Evolutionary conservation across 192 early-diverging fungal genomes (phyloP).

Genomic region (Geranomyces variabilis): DNA sequence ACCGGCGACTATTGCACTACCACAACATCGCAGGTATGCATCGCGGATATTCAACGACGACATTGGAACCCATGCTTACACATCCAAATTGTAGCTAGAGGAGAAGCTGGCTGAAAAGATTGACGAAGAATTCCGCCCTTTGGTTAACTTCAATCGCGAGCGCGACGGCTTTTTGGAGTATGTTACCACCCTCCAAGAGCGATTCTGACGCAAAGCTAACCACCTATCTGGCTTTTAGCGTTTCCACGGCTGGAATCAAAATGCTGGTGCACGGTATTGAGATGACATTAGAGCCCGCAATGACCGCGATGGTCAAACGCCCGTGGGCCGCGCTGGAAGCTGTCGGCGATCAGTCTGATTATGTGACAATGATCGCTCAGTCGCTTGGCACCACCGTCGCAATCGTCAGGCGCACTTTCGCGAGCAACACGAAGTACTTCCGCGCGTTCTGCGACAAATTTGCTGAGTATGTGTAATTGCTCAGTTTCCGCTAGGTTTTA

Average conservation of each 20-base stretch:
- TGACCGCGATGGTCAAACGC: constrained; percentile 73
- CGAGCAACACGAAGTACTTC: constrained; percentile 72
- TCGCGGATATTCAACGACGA: not conserved
- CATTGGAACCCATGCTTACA: constrained; percentile 1
- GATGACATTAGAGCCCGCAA: constrained; percentile 66
- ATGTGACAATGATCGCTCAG: constrained; percentile 71
- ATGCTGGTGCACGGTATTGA: constrained; percentile 71
- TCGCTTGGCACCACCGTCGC: constrained; percentile 60
- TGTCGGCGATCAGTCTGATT: constrained; percentile 93
- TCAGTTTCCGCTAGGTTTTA: too few relatives aligned
- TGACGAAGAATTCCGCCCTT: constrained; percentile 64
- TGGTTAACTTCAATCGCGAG: constrained; percentile 75
- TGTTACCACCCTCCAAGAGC: not conserved
- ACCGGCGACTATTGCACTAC: constrained; percentile 93
- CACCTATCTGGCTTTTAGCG: constrained; percentile 22
- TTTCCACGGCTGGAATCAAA: constrained; percentile 67
- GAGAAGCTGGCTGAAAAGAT: constrained; percentile 87
- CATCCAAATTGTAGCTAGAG: constrained; percentile 67
- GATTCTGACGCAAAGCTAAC: not conserved
- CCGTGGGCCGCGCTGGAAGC: constrained; percentile 81
- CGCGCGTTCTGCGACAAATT: constrained; percentile 91
- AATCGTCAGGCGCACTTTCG: constrained; percentile 64
- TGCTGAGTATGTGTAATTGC: too few relatives aligned
- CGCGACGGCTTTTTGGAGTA: constrained; percentile 80
- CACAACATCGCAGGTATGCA: constrained; percentile 72